phyloP scores from a whole-genome alignment of 2,329 filamentous ascomycete species.

The Stemphylium beticola region DNA sequence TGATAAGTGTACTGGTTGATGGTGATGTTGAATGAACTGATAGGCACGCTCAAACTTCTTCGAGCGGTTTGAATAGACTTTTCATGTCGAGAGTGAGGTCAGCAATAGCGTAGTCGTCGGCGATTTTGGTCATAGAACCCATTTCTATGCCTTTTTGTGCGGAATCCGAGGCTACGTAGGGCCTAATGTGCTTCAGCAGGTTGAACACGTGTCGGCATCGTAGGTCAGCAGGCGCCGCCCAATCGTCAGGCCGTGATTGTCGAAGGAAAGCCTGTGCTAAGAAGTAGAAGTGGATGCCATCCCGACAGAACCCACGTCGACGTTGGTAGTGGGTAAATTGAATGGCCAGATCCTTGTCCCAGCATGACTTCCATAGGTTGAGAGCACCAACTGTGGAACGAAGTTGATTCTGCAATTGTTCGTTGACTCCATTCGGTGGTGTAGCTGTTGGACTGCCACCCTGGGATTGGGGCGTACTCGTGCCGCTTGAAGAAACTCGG shows the following conservation, averaged over 20 bases:
- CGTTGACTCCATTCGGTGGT: conserved; percentile 52
- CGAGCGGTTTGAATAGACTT: conserved; percentile 69
- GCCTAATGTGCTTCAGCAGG: conserved; percentile 65
- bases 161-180: conserved; percentile 69
- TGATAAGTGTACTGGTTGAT: conserved; percentile 3
- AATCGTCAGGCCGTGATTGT: conserved; percentile 61
- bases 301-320: conserved; percentile 72
- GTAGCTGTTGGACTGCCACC: conserved; percentile 56
- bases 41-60: conserved; percentile 22
- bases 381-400: conserved; percentile 60
- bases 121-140: conserved; percentile 71
- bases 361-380: conserved; percentile 74
- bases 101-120: conserved; percentile 68
- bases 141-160: conserved; percentile 69
- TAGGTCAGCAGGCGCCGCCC: conserved; percentile 63
- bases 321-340: conserved; percentile 70
- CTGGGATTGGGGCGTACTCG: conserved; percentile 64
- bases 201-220: conserved; percentile 67
- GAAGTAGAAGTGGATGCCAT: conserved; percentile 76
- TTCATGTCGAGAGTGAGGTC: conserved; percentile 75
- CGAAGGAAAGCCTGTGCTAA: conserved; percentile 70
- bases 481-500: conserved; percentile 50
- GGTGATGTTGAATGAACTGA: neutral
- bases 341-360: conserved; percentile 72
- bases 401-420: conserved; percentile 57